Percentiles rank a stretch among this genome's conserved stretches.
phyloP scores from a whole-genome alignment of 192 early-diverging fungal species.

The Jimgerdemannia lactiflua region DNA sequence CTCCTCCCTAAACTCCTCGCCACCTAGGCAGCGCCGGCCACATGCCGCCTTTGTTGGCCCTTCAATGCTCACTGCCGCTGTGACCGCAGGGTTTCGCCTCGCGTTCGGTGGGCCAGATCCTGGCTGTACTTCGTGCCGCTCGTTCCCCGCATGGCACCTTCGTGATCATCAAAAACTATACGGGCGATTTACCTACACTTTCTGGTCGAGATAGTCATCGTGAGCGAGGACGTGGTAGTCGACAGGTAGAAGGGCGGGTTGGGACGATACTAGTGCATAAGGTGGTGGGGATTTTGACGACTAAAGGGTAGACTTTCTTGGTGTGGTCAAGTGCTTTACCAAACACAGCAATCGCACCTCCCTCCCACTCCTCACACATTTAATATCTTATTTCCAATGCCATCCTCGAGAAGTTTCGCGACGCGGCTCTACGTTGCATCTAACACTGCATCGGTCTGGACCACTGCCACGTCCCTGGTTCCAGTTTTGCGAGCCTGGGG shows the following conservation, averaged over 20 bases:
- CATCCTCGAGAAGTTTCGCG: slow-evolving; percentile 53
- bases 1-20: too few relatives aligned
- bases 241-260: slow-evolving; percentile 57
- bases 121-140: slow-evolving; percentile 65
- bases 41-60: slow-evolving; percentile 73
- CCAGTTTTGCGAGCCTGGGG: slow-evolving; percentile 47
- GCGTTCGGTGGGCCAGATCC: slow-evolving; percentile 73
- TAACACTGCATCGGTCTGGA: slow-evolving; percentile 76
- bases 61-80: slow-evolving; percentile 70
- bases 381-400: slow-evolving; percentile 25
- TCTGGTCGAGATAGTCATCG: slow-evolving; percentile 75
- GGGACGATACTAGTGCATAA: slow-evolving; percentile 81
- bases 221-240: slow-evolving; percentile 84
- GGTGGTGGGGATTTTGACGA: slow-evolving; percentile 67
- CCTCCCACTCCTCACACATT: too few relatives aligned
- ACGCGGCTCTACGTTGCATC: slow-evolving; percentile 49
- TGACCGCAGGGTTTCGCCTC: slow-evolving; percentile 89
- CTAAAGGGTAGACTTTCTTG: slow-evolving; percentile 41
- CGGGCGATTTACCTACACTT: slow-evolving; percentile 78
- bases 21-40: slow-evolving; percentile 63
- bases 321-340: not conserved
- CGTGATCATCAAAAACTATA: slow-evolving; percentile 88
- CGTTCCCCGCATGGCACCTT: slow-evolving; percentile 66
- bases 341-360: too few relatives aligned
- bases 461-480: slow-evolving; percentile 74